Evolutionary conservation across 345 rosid genomes (phyloP), one percentile per base, ranked within the genome.

Genomic region (Turritis glabra): DNA sequence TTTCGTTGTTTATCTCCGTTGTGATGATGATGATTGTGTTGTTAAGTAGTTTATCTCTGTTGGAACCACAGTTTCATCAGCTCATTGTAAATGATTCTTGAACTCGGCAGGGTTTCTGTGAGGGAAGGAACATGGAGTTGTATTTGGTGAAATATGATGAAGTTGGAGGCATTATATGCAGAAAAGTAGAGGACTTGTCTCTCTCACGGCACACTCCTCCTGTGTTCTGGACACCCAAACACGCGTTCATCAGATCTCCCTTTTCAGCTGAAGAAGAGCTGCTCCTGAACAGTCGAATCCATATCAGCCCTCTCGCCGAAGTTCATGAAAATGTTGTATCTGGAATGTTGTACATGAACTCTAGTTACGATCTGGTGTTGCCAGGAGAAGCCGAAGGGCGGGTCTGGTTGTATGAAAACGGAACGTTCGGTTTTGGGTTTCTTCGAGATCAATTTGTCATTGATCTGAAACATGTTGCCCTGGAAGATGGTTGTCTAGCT

Each of bases 401-500:
- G 83, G 87, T 94, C 14, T 91, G 98, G 98, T 84, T 82, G 74
- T 88, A 91, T 55, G 77, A 40, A 66, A 78, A 90, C 40, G 96
- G 93, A 53, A 82, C 90, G 4, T 91, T 94, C 23, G 89, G 96
- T 15, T 94, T 87, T 37, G 98, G 96, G 38, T 90, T 88, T 82
- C 87, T 91, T 71, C 65, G 72, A 60, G 95, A 91, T 76, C 87
- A 85, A 65, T 82, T 81, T 47, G 66, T 91, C 25, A 67, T 81
- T 35, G 93, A 94, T 82, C 77, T 91, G 76, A 88, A 84, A 73
- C 89, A 74, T 52, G 82, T 94, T 72, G 82, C 82, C 35, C 15
- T 61, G 4, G 78, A 67, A 53, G 85, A 87, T 86, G 89, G 89
- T 54, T 54, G 71, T 65, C 85, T 93, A 30, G 89, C 87, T 23